These are phyloP conservation scores for Brassica hybrid DNA, from an alignment of 441 rosid species.

Conservation along the genomic window DNA sequence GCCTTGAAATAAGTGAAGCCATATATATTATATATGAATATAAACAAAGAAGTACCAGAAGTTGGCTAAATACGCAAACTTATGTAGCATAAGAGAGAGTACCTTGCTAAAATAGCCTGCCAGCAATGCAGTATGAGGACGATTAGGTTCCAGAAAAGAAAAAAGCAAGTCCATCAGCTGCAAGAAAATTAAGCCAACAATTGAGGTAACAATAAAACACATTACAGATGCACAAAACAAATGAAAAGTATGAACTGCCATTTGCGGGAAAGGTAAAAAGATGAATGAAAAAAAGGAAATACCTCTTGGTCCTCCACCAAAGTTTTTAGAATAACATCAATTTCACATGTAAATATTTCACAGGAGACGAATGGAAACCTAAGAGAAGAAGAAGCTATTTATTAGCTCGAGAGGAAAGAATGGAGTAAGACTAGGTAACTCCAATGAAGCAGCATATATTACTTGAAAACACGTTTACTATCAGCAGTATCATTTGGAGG, in stretches of 20 bases:
- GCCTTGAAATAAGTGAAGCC: constrained; percentile 28
- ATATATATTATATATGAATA: not conserved
- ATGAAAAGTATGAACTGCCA: constrained; percentile 8
- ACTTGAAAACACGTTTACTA: constrained; percentile 89
- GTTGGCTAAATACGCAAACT: constrained; percentile 7
- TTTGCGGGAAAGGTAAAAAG: constrained; percentile 5
- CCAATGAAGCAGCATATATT: constrained; percentile 34
- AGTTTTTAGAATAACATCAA: constrained; percentile 91
- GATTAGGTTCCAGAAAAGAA: constrained; percentile 92
- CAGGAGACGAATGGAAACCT: constrained; percentile 98
- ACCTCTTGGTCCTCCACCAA: constrained; percentile 98
- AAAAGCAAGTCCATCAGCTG: constrained; percentile 96
- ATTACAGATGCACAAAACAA: constrained; percentile 2
- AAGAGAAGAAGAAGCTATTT: constrained; percentile 25
- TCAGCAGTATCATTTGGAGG: constrained; percentile 90
- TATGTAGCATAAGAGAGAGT: constrained; percentile 33
- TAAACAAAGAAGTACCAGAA: not conserved
- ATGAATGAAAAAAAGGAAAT: not conserved
- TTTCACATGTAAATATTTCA: constrained; percentile 98
- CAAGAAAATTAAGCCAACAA: constrained; percentile 36
- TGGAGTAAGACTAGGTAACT: constrained; percentile 11
- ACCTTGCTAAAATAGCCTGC: constrained; percentile 99
- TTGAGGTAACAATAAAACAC: constrained; percentile 17
- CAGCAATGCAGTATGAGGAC: constrained; percentile 85
- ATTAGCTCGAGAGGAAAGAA: constrained; percentile 24